Evolutionary conservation across 352 stramenopile genomes (phyloP).

Genomic region (Globisporangium spinosum): DNA sequence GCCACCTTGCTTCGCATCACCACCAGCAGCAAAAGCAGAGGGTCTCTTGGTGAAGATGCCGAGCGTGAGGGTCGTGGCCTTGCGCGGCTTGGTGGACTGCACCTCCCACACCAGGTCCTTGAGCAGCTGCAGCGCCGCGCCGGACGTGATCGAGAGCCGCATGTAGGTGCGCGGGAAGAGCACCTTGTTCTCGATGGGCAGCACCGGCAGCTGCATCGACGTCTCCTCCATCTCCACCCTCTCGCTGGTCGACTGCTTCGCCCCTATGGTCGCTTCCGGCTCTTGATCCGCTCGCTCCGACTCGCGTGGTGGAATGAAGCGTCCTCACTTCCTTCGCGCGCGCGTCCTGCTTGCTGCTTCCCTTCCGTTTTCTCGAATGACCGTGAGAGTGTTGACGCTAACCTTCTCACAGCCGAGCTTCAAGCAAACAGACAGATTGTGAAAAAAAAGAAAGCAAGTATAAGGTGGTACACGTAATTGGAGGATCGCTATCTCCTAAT

Average conservation of each 20-base stretch:
- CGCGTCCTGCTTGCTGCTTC: neutral
- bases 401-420: slow-evolving; percentile 5
- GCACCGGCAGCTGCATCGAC: slow-evolving; percentile 48
- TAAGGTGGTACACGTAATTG: neutral
- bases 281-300: neutral
- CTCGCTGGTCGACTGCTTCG: slow-evolving; percentile 19
- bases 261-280: slow-evolving; percentile 16
- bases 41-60: slow-evolving; percentile 58
- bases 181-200: slow-evolving; percentile 66
- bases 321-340: neutral
- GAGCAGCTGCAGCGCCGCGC: slow-evolving; percentile 62
- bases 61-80: slow-evolving; percentile 43
- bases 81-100: slow-evolving; percentile 43
- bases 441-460: neutral
- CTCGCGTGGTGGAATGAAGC: neutral
- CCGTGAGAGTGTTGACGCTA: slow-evolving; percentile 9
- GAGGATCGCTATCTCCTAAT: neutral
- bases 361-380: slow-evolving; percentile 13
- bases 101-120: slow-evolving; percentile 80
- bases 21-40: neutral
- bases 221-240: slow-evolving; percentile 21
- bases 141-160: slow-evolving; percentile 60
- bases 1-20: slow-evolving; percentile 16
- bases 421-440: neutral
- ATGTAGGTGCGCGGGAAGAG: slow-evolving; percentile 77